Base-by-base conservation (phyloP, 163 green algal genomes). In the Prototheca stagnorum region DNA sequence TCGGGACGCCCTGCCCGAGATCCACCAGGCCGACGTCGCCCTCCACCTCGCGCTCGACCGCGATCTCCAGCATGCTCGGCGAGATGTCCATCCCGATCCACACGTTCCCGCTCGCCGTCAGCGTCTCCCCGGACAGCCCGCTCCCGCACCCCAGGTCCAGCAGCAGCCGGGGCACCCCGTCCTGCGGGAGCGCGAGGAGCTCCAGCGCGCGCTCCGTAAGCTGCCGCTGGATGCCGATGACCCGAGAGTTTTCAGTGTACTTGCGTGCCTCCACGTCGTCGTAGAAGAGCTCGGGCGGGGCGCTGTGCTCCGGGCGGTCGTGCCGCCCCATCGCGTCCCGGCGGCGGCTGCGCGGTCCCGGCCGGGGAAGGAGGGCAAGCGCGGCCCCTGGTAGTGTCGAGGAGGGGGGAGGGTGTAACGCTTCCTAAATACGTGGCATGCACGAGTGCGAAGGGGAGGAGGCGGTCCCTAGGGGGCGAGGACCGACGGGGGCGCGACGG, bases 221-320 rank as follows among this genome's bases (percentile, higher is more conserved):
- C 8, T 54, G 35, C 2, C 64, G 61, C 62, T 94, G 83, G 37
- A 95, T 93, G 8, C 66, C 54, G 4, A 91, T 78, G 42, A 94
- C 92, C 8, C 85, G 74, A 35, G 65, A 83, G 51, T 91, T 93
- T 28, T 73, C 81, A 0, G 89, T 97, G 65, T 98, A 98, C 51
- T 97, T 97, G 17, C 63, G 52, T 1, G 90, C 87, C 50, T 97
- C 90, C 1, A 71, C 67, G 21, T 91, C 80, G 55, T 93, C 85
- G 72, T 98, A 98, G 41, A 93, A 97, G 8, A 96, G 69, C 24
- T 97, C 85, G 4, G 90, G 82, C 3, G 90, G 90, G 15, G 71
- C 79, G 6, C 67, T 73, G 40, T 85, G 76, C 71, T 98, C 90
- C 4, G 90, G 90, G 1, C 89, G 69, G 36, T 92, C 77, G 16